A percentile compares a stretch with the other conserved stretches of the same genome.
Conservation (phyloP, 2,329 filamentous ascomycete genomes). For the Scedosporium dehoogii region DNA sequence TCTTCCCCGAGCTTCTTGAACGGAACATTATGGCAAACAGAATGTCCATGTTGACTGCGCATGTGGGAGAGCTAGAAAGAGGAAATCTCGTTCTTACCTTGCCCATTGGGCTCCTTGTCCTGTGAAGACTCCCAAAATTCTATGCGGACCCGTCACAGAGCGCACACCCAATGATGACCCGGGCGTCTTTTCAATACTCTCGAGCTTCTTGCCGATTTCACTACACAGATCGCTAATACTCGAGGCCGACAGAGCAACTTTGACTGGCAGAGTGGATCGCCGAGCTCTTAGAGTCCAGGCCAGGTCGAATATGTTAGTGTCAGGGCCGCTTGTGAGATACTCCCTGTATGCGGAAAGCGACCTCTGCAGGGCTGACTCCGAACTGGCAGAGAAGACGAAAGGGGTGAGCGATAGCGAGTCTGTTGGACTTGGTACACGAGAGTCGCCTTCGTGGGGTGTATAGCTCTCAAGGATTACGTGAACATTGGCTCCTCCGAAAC, state of each 20-base stretch:
- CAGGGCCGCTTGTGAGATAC: neutral
- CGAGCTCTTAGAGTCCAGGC: slow-evolving; percentile 11
- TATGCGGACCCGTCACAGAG: no score
- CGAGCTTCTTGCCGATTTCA: slow-evolving; percentile 9
- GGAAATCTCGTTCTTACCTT: no score
- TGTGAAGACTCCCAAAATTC: slow-evolving; percentile 20
- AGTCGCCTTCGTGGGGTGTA: no score
- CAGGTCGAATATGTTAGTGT: slow-evolving; percentile 1
- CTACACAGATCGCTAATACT: slow-evolving; percentile 7
- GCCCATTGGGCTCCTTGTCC: slow-evolving; percentile 24
- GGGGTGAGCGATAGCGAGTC: neutral
- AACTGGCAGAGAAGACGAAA: neutral
- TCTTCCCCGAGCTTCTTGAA: no score
- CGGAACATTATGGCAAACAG: no score
- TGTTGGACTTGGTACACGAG: no score
- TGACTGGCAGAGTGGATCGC: slow-evolving; percentile 23
- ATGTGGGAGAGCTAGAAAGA: no score
- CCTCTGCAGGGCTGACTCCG: neutral
- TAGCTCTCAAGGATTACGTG: slow-evolving; percentile 15
- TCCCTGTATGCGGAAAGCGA: neutral
- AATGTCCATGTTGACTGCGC: no score
- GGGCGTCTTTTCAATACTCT: slow-evolving; percentile 23
- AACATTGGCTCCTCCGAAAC: slow-evolving; percentile 18
- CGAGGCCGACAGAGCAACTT: slow-evolving; percentile 28
- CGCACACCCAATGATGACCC: no score